Base-by-base conservation (phyloP, 257 asterid species). In the Asclepias syriaca region DNA sequence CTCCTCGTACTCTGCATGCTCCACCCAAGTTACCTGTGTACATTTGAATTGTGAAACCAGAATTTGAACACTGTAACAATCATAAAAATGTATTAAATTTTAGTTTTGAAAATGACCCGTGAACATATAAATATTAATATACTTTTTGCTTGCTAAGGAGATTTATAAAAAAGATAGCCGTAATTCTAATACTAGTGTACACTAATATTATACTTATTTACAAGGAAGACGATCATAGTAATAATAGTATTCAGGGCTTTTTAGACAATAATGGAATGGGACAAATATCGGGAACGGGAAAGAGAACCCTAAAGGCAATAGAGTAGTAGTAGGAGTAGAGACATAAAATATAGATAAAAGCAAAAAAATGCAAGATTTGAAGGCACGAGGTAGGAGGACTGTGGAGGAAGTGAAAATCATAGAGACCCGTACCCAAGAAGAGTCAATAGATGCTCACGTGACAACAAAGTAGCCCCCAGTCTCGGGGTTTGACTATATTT, bases 1-100 rank as follows among this genome's bases (percentile, higher is more conserved):
- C 71, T 94, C 96, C n/a, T 94, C 97, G n/a, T 89, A 94, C 63
- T 94, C 97, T 0, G 86, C 81, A 71, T 94, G 99, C 65, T 94
- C 99, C 7, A 94, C 85, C 98, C 97, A 94, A 16, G 96, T 91
- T 22, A 94, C 95, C 99, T 94, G 73, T 15, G 53, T 59, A 63
- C 22, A 68, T 27, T 75, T 46, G 10, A 43, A 69, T 54, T 24
- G 50, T 48, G 64, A 34, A 69, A 34, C 55, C 53, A 61, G 16
- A 22, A 15, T 21, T 40, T 15, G 8, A 43, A 48, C 13, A 48
- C 39, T 34, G 3, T 34, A 34, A 34, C 39, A 3, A 34, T 34
- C 5, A 34, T 34, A 3, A 34, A 34, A 3, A 34, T 4, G 39
- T 34, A 34, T 34, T 34, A 4, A 34, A 34, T 8, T 27, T 22